phyloP scores from a whole-genome alignment of 768 basidiomycete species.

The Cystofilobasidium capitatum region DNA sequence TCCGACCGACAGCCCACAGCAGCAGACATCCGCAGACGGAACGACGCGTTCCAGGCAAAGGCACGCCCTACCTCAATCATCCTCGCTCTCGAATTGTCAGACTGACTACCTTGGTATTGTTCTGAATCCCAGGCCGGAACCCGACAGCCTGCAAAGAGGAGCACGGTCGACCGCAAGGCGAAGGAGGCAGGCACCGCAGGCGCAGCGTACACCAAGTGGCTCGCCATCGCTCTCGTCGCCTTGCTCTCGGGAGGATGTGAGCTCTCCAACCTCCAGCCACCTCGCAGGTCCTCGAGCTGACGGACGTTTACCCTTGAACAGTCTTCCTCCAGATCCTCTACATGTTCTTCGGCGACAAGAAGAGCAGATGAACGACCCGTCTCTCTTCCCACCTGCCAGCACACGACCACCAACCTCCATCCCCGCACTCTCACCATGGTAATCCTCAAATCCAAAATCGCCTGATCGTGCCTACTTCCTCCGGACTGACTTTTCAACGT shows the following conservation, averaged over 20 bases:
- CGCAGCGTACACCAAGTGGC: not conserved
- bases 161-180: not conserved
- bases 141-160: constrained; percentile 13
- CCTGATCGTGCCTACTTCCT: too few species aligned
- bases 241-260: constrained; percentile 19
- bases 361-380: not conserved
- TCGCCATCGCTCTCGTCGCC: constrained; percentile 12
- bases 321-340: constrained; percentile 19
- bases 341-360: constrained; percentile 8
- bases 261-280: not conserved
- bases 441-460: too few species aligned
- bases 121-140: not conserved
- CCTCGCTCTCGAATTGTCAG: not conserved
- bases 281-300: not conserved
- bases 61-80: too few species aligned
- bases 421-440: too few species aligned
- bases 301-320: not conserved
- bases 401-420: not conserved
- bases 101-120: not conserved
- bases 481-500: too few species aligned
- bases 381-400: not conserved
- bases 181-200: not conserved
- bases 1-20: not conserved
- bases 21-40: not conserved
- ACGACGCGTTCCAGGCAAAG: not conserved